Evolutionary conservation across 305 asterid genomes (phyloP).

Genomic region (Salvia sclarea): DNA sequence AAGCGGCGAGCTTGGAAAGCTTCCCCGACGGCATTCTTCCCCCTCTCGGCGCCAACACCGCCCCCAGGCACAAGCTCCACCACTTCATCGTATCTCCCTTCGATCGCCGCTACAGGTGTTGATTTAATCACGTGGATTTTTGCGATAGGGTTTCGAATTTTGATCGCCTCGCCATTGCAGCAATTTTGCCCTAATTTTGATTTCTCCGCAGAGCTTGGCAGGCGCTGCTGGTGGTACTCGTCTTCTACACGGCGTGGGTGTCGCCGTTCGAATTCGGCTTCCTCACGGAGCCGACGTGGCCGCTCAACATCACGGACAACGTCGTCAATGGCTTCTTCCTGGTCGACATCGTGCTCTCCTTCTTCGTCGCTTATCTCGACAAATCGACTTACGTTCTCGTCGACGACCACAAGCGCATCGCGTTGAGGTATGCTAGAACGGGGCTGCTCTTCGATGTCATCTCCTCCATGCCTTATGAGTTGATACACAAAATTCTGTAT

Average conservation of each 20-base stretch:
- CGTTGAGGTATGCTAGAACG: conserved; percentile 49
- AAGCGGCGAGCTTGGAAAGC: conserved; percentile 50
- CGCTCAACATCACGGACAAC: conserved; percentile 55
- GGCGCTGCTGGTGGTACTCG: conserved; percentile 52
- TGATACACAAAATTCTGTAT: conserved; percentile 28
- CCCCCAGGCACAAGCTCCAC: conserved; percentile 45
- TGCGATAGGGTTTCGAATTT: not conserved
- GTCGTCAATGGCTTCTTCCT: conserved; percentile 60
- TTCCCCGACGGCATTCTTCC: conserved; percentile 60
- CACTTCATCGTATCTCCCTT: conserved; percentile 60
- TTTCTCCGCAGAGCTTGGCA: conserved; percentile 61
- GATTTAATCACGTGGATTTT: not conserved
- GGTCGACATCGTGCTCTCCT: conserved; percentile 61
- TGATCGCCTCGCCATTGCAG: not conserved
- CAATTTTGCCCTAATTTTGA: not conserved
- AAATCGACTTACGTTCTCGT: conserved; percentile 50
- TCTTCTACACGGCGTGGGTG: conserved; percentile 92
- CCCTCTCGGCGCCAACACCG: conserved; percentile 63
- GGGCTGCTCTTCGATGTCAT: conserved; percentile 64
- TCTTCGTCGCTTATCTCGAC: conserved; percentile 79
- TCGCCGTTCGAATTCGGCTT: conserved; percentile 83
- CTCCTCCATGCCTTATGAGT: conserved; percentile 65
- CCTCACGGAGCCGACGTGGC: conserved; percentile 41
- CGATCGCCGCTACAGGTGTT: conserved; percentile 53
- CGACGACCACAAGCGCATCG: conserved; percentile 51